phyloP scores from a whole-genome alignment of 2,329 filamentous ascomycete genomes.

The Aspergillus clavatus region DNA sequence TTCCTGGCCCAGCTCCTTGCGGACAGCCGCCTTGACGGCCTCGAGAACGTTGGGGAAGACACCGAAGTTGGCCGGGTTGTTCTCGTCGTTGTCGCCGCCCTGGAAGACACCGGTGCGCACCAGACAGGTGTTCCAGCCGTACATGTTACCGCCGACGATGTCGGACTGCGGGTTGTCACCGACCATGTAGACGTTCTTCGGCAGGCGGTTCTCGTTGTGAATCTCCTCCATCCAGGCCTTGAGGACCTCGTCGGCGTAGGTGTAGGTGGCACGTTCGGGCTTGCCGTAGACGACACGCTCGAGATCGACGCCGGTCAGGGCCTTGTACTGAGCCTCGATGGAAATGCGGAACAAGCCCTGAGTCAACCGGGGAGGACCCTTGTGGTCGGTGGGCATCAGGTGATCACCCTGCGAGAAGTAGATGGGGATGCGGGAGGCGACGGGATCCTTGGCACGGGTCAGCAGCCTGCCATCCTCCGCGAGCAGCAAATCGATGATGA shows the following conservation, averaged over 20 bases:
- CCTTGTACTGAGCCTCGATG: conserved; percentile 61
- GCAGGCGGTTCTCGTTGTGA: conserved; percentile 65
- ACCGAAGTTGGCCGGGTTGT: conserved; percentile 73
- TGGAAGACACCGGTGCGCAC: conserved; percentile 75
- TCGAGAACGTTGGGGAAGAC: conserved; percentile 70
- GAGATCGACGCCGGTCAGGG: conserved; percentile 63
- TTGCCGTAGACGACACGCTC: conserved; percentile 74
- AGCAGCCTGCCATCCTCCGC: conserved; percentile 62
- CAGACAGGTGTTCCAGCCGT: conserved; percentile 75
- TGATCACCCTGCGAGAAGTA: conserved; percentile 66
- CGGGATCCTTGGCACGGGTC: conserved; percentile 62
- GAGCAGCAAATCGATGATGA: conserved; percentile 68
- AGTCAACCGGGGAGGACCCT: conserved; percentile 60
- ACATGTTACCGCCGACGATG: conserved; percentile 73
- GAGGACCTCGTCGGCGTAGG: conserved; percentile 70
- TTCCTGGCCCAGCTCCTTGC: conserved; percentile 66
- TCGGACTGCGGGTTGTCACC: conserved; percentile 71
- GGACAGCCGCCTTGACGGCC: conserved; percentile 62
- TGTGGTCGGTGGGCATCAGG: conserved; percentile 62
- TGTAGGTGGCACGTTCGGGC: conserved; percentile 70
- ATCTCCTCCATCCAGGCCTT: conserved; percentile 70
- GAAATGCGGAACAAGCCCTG: conserved; percentile 72
- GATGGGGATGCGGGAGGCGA: conserved; percentile 64
- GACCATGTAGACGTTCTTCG: conserved; percentile 70
- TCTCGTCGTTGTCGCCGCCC: conserved; percentile 68